Conservation (phyloP, 371 early-diverging fungal genomes). For the Batkoa obscura region DNA sequence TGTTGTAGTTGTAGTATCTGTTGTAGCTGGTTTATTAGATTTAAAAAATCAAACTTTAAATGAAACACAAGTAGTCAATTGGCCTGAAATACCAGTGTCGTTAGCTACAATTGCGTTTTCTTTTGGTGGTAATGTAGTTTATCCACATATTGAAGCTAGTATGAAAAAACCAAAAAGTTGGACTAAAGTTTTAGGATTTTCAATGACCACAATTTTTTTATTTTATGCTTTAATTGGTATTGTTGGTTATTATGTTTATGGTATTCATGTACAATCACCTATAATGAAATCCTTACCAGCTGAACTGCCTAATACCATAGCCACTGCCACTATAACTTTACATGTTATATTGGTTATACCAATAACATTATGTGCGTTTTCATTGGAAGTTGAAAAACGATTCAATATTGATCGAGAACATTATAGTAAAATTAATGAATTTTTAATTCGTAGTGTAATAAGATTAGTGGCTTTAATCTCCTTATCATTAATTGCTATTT, state of each 20-base stretch:
- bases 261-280: conserved; percentile 34
- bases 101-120: conserved; percentile 46
- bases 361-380: conserved; percentile 23
- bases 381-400: conserved; percentile 14
- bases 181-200: conserved; percentile 38
- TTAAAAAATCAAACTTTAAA: conserved; percentile 7
- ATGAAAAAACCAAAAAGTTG: conserved; percentile 57
- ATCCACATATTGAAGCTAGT: conserved; percentile 60
- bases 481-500: conserved; percentile 25
- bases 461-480: conserved; percentile 20
- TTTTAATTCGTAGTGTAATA: conserved; percentile 19
- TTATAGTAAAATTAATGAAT: conserved; percentile 11
- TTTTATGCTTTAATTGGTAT: conserved; percentile 55
- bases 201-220: conserved; percentile 42
- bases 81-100: conserved; percentile 29
- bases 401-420: conserved; percentile 5
- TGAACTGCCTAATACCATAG: conserved; percentile 14
- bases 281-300: conserved; percentile 43
- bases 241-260: conserved; percentile 63
- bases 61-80: conserved; percentile 19
- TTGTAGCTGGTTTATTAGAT: conserved; percentile 19
- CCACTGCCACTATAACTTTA: conserved; percentile 14
- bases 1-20: conserved; percentile 16
- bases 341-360: conserved; percentile 34
- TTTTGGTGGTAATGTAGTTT: conserved; percentile 58